Conservation (phyloP, 139 green algal species). For the Marvania coccoides region DNA sequence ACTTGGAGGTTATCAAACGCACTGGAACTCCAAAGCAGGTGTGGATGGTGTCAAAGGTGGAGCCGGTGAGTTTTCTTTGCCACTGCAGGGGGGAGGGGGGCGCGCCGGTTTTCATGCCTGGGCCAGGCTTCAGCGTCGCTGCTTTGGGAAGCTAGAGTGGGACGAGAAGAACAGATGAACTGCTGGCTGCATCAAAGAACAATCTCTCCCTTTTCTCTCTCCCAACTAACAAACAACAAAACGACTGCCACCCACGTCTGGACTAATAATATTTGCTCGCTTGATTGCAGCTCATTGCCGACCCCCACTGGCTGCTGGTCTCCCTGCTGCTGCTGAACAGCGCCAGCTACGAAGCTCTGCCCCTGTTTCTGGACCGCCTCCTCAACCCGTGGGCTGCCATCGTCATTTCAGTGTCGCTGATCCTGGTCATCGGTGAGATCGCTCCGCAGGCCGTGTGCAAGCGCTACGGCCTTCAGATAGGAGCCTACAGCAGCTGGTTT, state of each 20-base stretch:
- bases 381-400: constrained; percentile 58
- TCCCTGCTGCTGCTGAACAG: constrained; percentile 70
- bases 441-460: constrained; percentile 55
- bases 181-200: too few relatives aligned
- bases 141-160: too few relatives aligned
- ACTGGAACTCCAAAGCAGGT: constrained; percentile 42
- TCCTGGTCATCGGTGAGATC: constrained; percentile 88
- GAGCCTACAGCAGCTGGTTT: constrained; percentile 28
- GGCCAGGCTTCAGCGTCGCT: too few relatives aligned
- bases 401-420: constrained; percentile 60
- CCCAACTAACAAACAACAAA: background rate
- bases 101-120: too few relatives aligned
- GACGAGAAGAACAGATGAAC: too few relatives aligned
- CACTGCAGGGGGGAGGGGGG: too few relatives aligned
- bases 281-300: constrained; percentile 25
- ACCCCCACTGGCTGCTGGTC: constrained; percentile 51
- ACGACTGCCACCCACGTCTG: background rate
- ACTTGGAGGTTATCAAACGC: constrained; percentile 50
- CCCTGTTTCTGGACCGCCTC: constrained; percentile 68
- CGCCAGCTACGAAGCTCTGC: constrained; percentile 55
- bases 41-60: constrained; percentile 28
- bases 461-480: constrained; percentile 31
- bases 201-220: background rate
- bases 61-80: constrained; percentile 28
- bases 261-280: background rate